Base-by-base conservation (phyloP, 2,329 filamentous ascomycete species). In the Didymella exigua region DNA sequence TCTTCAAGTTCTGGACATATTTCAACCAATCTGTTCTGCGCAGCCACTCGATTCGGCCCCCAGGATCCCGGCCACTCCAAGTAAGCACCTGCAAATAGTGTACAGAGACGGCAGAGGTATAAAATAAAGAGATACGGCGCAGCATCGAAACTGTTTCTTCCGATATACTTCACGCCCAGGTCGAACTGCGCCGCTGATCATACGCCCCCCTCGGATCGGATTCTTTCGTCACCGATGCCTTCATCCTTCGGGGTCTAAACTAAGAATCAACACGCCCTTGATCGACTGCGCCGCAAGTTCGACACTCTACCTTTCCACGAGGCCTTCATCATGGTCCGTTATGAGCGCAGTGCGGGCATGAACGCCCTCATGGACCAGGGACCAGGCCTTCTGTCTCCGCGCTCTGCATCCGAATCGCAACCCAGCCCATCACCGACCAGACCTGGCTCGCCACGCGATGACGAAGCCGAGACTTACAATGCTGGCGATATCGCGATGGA, bases 401-500 rank as follows among this genome's bases (percentile, higher is more conserved):
- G 52, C 18, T 27, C 41, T 14, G 18, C 34, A 8, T 41, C 40
- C 23, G 46, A 49, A n/a, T 42, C 30, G 5, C 36, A 42, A 18
- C 21, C 36, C 6, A 46, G 27, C 3, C 34, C 46, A 34, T 51
- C 36, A 19, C 50, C 58, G 34, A 38, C 60, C n/a, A 48, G 52
- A 44, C 63, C 61, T 1, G 51, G 41, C 24, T 58, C 60, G 8
- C 50, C 60, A 9, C 61, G 18, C 33, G 18, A 62, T 24, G 54
- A 65, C 16, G 50, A 47, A 14, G 54, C 62, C 11, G 49, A 49
- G 8, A 50, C 45, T 13, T 62, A 65, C n/a, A 52, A 68, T 27
- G 51, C 53, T 10, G 61, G 63, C 7, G 64, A 68, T 29, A 56
- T 70, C 4, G 57, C 63, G 5, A 66, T 67, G 55, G 65, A 68